Base-by-base conservation (phyloP, 257 asterid species). In the Solanum etuberosum region DNA sequence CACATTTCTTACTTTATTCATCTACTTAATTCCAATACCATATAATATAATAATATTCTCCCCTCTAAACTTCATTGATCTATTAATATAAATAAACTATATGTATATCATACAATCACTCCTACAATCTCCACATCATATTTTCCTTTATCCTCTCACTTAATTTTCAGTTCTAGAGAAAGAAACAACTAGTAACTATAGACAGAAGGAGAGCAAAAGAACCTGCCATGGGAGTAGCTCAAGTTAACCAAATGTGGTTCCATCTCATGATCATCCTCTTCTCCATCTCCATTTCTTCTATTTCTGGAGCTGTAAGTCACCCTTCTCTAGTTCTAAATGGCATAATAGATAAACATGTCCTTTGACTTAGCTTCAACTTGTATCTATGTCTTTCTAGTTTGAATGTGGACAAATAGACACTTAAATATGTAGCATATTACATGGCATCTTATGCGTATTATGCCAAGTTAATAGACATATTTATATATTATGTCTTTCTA, bases 191-290 rank as follows among this genome's bases (percentile, higher is more conserved):
- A 51, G n/a, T 48, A 48, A 48, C n/a, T 16, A 51, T 18, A 51
- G 61, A 51, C 9, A 51, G 61, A 16, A 51, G 23, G 61, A 51
- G 59, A 16, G 21, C 4, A 16, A 16, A 51, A 48, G 59, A 25
- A 25, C 74, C 86, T 93, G 40, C 15, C 40, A 80, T 80, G 84
- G 84, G 29, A 27, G 67, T 46, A 80, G 84, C 85, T 27, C 42
- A 46, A 29, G 85, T 18, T 80, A 46, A 43, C 65, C 38, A 43
- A 43, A 16, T 80, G 8, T 29, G 85, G 42, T 29, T 80, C 67
- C 40, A 31, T 46, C 67, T 80, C 18, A 46, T 80, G 34, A 29
- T 42, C 84, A 15, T 80, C 67, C 85, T 80, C 37, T 3, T 80
- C 85, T 80, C 67, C 10, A 1, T 46, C 27, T 25, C 40, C 1